Evolutionary conservation across 768 basidiomycete genomes (phyloP), one percentile per base, ranked within the genome.

Genomic region (Coprinopsis marcescibilis): DNA sequence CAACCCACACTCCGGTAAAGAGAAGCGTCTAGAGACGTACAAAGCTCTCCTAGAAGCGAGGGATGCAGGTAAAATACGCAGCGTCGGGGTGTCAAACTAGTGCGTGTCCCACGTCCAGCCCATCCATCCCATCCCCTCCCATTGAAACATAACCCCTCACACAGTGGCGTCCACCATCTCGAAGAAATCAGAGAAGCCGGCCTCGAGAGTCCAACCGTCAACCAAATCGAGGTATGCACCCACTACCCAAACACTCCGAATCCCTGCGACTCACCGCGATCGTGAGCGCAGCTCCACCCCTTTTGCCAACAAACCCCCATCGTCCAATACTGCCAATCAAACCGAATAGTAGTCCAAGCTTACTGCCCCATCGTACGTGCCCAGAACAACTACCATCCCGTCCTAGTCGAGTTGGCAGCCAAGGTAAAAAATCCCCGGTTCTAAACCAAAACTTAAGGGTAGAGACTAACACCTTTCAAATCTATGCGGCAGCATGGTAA

Each of bases 31-130:
- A n/a, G 76, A 69, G 17, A 82, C 85, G 0, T 91, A 84, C 67
- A 78, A 71, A 40, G 86, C 84, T 5, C 68, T 92, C 10, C 60
- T 80, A 4, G 79, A 83, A 27, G 75, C 76, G n/a, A 75, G 76
- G 52, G 57, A 66, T 23, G 74, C 65, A 2, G 87, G 89, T 2
- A 86, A 85, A 55, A 73, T 89, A 42, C 72, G 76, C 51, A 71
- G 72, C 3, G 76, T 88, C n/a, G 89, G 89, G 2, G 89, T 91
- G 5, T 89, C 86, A 1, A 92, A 92, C 64, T 92, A 81, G 86
- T 88, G 54, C 38, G 83, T 37, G 8, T 32, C 29, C 8, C n/a
- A 26, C 21, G 15, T 23, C 15, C 14, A 30, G 2, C 20, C 14
- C 26, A 14, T n/a, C 14, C 26, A 24, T 32, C 29, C 29, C n/a